Conservation (phyloP, 768 basidiomycete species). For the Psilocybe cubensis region DNA sequence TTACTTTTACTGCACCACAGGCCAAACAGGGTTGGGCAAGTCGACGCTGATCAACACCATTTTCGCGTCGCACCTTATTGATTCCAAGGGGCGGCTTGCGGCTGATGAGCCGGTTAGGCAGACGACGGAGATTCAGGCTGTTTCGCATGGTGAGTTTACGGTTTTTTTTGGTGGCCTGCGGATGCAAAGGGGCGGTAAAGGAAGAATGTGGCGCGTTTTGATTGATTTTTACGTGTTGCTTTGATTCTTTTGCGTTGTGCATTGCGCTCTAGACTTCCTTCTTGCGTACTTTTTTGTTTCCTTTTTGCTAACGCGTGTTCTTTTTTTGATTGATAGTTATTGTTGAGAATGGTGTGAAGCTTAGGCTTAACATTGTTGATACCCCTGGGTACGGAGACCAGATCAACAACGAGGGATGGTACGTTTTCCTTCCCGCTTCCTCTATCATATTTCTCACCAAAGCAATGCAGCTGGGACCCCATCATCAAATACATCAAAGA, state of each 20-base stretch:
- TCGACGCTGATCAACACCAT: constrained; percentile 99
- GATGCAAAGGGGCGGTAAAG: neutral
- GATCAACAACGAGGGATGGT: constrained; percentile 99
- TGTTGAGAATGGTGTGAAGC: constrained; percentile 92
- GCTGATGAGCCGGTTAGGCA: constrained; percentile 89
- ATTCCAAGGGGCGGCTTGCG: constrained; percentile 92
- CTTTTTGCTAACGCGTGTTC: constrained; percentile 5
- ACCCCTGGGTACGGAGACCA: constrained; percentile 99
- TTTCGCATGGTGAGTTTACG: constrained; percentile 79
- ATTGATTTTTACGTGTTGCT: constrained; percentile 16
- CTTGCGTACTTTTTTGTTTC: neutral
- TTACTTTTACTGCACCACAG: constrained; percentile 43
- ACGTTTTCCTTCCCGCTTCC: constrained; percentile 28
- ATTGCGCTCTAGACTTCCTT: neutral
- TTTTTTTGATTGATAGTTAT: constrained; percentile 84
- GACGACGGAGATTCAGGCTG: constrained; percentile 96
- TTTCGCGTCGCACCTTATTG: constrained; percentile 97
- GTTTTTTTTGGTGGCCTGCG: neutral
- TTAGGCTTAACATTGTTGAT: constrained; percentile 97
- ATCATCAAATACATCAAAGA: constrained; percentile 99
- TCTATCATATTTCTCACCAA: neutral
- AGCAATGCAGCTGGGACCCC: constrained; percentile 95
- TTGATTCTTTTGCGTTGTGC: neutral
- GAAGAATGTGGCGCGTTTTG: constrained; percentile 4
- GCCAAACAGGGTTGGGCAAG: constrained; percentile 97